Evolutionary conservation across 1,284 basidiomycete genomes (phyloP).

Genomic region (Puccinia sorghi): DNA sequence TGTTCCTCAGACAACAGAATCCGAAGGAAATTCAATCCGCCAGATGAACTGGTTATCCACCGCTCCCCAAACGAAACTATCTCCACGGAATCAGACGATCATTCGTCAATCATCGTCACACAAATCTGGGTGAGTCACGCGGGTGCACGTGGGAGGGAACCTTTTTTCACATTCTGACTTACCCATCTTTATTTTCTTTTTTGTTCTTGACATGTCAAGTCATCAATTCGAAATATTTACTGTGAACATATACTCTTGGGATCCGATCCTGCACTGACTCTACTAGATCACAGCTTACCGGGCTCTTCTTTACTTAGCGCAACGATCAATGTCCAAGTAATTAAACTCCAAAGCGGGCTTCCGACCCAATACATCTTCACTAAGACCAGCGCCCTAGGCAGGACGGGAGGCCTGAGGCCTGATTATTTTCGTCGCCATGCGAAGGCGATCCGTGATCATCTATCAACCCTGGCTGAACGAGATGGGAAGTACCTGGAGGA

Average conservation of each 20-base stretch:
- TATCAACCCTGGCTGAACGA: background rate
- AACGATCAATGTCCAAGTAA: background rate
- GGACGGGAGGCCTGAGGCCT: slow-evolving; percentile 7
- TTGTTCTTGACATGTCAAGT: slow-evolving; percentile 2
- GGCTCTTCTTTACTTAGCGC: background rate
- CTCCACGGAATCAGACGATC: background rate
- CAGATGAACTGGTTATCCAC: slow-evolving; percentile 9
- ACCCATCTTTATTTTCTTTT: too few species aligned
- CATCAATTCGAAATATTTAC: slow-evolving; percentile 42
- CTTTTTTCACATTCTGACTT: background rate
- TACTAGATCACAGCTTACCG: slow-evolving; percentile 16
- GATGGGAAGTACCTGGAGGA: slow-evolving; percentile 24
- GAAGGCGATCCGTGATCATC: slow-evolving; percentile 23
- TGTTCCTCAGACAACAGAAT: slow-evolving; percentile 24
- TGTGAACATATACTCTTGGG: slow-evolving; percentile 28
- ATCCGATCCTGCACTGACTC: slow-evolving; percentile 7
- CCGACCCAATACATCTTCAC: slow-evolving; percentile 42
- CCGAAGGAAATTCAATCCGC: slow-evolving; percentile 15
- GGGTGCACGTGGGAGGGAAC: background rate
- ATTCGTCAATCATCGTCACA: background rate
- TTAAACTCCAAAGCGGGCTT: background rate
- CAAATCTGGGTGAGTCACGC: slow-evolving; percentile 33
- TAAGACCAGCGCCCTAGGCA: slow-evolving; percentile 27
- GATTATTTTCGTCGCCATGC: slow-evolving; percentile 31
- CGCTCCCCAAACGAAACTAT: slow-evolving; percentile 16